Percentiles rank a stretch among this genome's conserved stretches.
These are phyloP conservation scores for Hamamelis virginiana DNA, from an alignment of 164 flowering plant genomes.

Conservation along the genomic window DNA sequence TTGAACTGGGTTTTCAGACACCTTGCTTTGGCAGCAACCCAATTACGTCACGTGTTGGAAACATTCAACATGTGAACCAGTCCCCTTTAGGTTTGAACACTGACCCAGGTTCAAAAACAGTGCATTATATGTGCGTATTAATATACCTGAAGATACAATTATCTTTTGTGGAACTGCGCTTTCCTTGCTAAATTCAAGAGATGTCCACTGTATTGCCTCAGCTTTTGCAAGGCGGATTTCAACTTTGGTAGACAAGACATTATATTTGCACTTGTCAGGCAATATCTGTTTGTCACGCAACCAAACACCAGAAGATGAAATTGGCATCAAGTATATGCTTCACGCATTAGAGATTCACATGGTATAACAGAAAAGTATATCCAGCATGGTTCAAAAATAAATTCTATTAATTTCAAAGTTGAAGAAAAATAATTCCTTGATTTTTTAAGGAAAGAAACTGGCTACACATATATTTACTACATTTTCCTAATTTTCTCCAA, in stretches of 20 bases:
- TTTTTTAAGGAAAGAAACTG: too few relatives aligned
- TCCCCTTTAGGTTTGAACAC: not conserved
- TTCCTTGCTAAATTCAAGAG: conserved; percentile 69
- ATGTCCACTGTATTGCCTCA: conserved; percentile 69
- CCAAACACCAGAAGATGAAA: conserved; percentile 6
- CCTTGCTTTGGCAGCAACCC: not conserved
- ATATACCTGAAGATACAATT: conserved; percentile 52
- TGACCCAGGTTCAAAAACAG: not conserved
- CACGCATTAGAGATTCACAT: not conserved
- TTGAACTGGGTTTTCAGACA: not conserved
- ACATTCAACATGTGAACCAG: not conserved
- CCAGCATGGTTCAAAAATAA: not conserved
- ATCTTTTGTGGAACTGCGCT: conserved; percentile 36
- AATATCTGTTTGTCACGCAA: conserved; percentile 53
- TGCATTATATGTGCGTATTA: not conserved
- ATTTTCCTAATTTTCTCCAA: not conserved
- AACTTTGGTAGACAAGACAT: conserved; percentile 76
- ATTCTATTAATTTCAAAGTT: too few relatives aligned
- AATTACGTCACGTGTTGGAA: not conserved
- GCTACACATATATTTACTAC: too few relatives aligned
- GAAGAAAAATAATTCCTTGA: too few relatives aligned
- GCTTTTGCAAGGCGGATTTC: conserved; percentile 91
- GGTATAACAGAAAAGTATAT: not conserved
- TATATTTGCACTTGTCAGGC: conserved; percentile 68
- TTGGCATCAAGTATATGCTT: not conserved